phyloP scores from a whole-genome alignment of 2,329 filamentous ascomycete species.

The Chaetothyriales sp. region DNA sequence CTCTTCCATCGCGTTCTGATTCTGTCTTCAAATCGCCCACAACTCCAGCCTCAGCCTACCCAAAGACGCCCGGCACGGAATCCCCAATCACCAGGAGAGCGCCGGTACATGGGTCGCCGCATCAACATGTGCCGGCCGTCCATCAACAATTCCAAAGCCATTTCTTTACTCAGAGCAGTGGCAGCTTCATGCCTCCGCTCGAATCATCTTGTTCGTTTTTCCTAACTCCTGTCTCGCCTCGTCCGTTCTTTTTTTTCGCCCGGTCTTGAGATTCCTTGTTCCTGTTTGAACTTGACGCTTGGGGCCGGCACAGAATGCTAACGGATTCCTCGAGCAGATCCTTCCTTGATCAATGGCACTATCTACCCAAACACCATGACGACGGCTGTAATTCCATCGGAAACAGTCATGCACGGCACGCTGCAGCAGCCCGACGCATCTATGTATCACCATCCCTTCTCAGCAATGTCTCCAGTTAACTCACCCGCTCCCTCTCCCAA shows the following conservation, averaged over 20 bases:
- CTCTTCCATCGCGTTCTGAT: constrained; percentile 4
- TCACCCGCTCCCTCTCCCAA: constrained; percentile 23
- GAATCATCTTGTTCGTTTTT: constrained; percentile 38
- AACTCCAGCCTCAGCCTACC: constrained; percentile 23
- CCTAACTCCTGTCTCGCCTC: constrained; percentile 11
- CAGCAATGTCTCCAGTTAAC: constrained; percentile 22
- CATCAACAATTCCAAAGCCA: constrained; percentile 21
- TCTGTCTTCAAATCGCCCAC: constrained; percentile 24
- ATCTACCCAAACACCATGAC: constrained; percentile 33
- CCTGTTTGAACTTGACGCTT: not conserved
- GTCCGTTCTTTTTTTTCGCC: constrained; percentile 1
- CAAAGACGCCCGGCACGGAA: constrained; percentile 18
- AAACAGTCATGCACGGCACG: not conserved
- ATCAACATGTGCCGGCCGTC: not conserved
- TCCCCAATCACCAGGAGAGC: constrained; percentile 7
- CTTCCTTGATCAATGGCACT: constrained; percentile 6
- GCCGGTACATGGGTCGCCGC: not conserved
- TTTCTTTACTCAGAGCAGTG: constrained; percentile 42
- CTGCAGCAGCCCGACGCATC: not conserved
- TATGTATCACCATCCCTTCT: constrained; percentile 6
- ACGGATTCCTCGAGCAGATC: constrained; percentile 6
- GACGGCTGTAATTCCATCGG: constrained; percentile 13
- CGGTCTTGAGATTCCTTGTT: not conserved
- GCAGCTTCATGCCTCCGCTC: constrained; percentile 40
- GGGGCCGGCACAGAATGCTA: constrained; percentile 4